Conservation (phyloP, 495 filamentous ascomycete species). For the Coniosporium apollinis region DNA sequence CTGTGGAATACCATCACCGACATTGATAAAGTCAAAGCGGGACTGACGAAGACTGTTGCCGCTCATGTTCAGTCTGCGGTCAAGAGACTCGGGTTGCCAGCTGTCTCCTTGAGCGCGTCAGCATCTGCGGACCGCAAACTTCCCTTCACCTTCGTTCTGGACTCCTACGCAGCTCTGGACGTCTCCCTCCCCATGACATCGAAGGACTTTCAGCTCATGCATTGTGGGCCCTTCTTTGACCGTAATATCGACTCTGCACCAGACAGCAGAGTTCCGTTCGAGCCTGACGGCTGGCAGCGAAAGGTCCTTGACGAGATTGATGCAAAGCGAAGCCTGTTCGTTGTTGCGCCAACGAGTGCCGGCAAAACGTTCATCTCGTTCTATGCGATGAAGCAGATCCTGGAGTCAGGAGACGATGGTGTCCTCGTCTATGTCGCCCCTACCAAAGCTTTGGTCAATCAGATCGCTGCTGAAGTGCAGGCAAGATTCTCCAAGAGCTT, state of each 20-base stretch:
- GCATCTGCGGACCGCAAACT: slow-evolving; percentile 18
- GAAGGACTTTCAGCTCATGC: slow-evolving; percentile 42
- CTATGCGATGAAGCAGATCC: slow-evolving; percentile 63
- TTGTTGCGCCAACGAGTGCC: slow-evolving; percentile 62
- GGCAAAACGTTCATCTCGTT: slow-evolving; percentile 49
- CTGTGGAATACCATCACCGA: slow-evolving; percentile 12
- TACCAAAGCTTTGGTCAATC: slow-evolving; percentile 70
- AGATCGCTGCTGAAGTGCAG: slow-evolving; percentile 60
- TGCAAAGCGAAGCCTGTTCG: slow-evolving; percentile 46
- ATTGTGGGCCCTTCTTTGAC: slow-evolving; percentile 60
- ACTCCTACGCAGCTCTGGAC: slow-evolving; percentile 5
- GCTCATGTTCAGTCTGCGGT: slow-evolving; percentile 12
- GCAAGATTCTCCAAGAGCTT: slow-evolving; percentile 49
- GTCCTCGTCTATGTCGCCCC: slow-evolving; percentile 65
- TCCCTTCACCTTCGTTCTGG: slow-evolving; percentile 23
- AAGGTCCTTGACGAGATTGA: slow-evolving; percentile 60
- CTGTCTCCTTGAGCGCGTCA: slow-evolving; percentile 7
- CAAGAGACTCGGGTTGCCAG: slow-evolving; percentile 19
- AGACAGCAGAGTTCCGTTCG: slow-evolving; percentile 49
- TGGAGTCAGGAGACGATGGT: slow-evolving; percentile 46
- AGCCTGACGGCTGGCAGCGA: slow-evolving; percentile 62
- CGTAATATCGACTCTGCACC: slow-evolving; percentile 48
- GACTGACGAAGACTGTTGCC: slow-evolving; percentile 22
- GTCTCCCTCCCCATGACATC: slow-evolving; percentile 16
- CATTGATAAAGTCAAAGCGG: slow-evolving; percentile 8